Percentiles rank a stretch among this genome's conserved stretches.
Evolutionary conservation across 192 early-diverging fungal species (phyloP).

Genomic region (Piromyces sp.): DNA sequence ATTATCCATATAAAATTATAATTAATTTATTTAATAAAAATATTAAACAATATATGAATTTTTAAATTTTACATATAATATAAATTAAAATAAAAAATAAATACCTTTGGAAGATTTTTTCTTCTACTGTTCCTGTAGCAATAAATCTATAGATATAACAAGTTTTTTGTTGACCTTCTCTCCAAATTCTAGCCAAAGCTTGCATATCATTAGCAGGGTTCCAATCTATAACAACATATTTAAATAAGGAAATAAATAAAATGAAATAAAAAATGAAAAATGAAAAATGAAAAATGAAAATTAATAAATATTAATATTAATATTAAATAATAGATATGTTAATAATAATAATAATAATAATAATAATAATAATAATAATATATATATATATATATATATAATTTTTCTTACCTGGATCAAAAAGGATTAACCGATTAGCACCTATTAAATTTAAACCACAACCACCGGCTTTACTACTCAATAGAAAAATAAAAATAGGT

Average conservation of each 20-base stretch:
- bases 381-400: neutral
- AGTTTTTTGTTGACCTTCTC: constrained; percentile 45
- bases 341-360: neutral
- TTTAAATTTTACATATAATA: no score
- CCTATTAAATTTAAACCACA: constrained; percentile 97
- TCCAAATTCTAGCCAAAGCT: constrained; percentile 16
- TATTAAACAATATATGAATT: no score
- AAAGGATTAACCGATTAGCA: constrained; percentile 86
- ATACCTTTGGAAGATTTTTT: constrained; percentile 96
- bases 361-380: neutral
- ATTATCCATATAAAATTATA: neutral
- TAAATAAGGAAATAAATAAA: neutral
- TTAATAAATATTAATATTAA: no score
- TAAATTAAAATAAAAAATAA: neutral
- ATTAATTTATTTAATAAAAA: no score
- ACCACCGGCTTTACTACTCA: constrained; percentile 95
- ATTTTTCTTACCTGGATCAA: constrained; percentile 34
- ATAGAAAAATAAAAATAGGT: constrained; percentile 74
- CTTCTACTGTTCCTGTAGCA: constrained; percentile 93
- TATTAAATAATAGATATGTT: no score
- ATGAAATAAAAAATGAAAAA: no score
- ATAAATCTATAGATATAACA: constrained; percentile 98
- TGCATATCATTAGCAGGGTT: constrained; percentile 96
- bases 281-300: no score
- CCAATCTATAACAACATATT: constrained; percentile 37